These are phyloP conservation scores for Fusarium sp. DNA, from an alignment of 2,329 filamentous ascomycete species.

Conservation along the genomic window DNA sequence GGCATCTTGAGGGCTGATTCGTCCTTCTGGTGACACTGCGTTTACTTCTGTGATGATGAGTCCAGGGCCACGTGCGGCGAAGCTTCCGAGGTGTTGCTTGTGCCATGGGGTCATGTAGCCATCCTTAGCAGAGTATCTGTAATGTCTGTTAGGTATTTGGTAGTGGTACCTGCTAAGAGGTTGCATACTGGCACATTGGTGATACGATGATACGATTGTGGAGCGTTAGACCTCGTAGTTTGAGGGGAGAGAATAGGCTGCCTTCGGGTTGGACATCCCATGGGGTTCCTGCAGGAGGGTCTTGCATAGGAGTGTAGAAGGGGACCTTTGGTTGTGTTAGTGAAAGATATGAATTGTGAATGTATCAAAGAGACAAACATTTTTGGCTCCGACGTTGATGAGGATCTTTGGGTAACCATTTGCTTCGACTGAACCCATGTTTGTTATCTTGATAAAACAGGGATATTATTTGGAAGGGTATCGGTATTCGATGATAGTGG, in stretches of 20 bases:
- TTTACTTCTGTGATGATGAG: conserved; percentile 76
- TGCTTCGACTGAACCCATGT: not conserved
- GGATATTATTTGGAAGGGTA: not conserved
- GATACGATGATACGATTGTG: conserved; percentile 59
- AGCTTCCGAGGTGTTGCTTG: conserved; percentile 53
- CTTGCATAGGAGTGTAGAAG: conserved; percentile 42
- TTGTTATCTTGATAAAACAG: not conserved
- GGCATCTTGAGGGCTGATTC: conserved; percentile 76
- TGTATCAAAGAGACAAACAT: conserved; percentile 5
- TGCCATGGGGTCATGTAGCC: conserved; percentile 58
- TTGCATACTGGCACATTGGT: conserved; percentile 58
- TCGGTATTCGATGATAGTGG: not conserved
- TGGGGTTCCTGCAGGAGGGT: conserved; percentile 40
- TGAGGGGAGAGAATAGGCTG: conserved; percentile 56
- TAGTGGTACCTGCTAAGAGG: not conserved
- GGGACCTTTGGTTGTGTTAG: conserved; percentile 18
- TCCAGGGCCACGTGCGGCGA: conserved; percentile 59
- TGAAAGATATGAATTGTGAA: not conserved
- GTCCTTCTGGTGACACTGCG: conserved; percentile 71
- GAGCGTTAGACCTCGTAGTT: conserved; percentile 55
- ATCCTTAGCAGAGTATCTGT: conserved; percentile 49
- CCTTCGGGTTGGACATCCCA: conserved; percentile 38
- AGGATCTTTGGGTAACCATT: conserved; percentile 18
- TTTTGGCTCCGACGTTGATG: conserved; percentile 35
- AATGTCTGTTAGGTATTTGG: not conserved